These are phyloP conservation scores for Melocanna baccifera DNA, from an alignment of 176 grass and related monocot species.

Conservation along the genomic window DNA sequence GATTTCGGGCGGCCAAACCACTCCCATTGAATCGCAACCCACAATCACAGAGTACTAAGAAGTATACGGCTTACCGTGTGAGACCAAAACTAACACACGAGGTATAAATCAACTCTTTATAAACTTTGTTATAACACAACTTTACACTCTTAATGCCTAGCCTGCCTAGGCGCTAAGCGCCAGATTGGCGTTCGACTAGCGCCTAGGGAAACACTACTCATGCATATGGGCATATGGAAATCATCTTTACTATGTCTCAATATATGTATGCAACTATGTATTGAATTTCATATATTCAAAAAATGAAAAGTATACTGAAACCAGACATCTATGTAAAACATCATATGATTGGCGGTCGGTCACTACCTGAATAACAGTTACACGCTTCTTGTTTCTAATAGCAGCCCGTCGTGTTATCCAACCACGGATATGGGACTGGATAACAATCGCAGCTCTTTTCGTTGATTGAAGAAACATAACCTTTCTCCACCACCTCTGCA, in stretches of 20 bases:
- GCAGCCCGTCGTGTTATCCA: conserved; percentile 37
- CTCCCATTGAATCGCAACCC: too few species aligned
- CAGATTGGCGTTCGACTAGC: too few species aligned
- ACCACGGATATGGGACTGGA: conserved; percentile 49
- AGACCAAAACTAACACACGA: too few species aligned
- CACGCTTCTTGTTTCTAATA: conserved; percentile 27
- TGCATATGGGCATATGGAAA: neutral
- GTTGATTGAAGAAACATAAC: conserved; percentile 43
- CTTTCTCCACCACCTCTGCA: conserved; percentile 72
- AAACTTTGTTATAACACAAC: too few species aligned
- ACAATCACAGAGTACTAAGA: too few species aligned
- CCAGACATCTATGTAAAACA: conserved; percentile 1
- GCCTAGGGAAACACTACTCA: too few species aligned
- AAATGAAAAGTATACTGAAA: neutral
- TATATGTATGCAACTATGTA: neutral
- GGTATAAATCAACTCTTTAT: too few species aligned
- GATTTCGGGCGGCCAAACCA: too few species aligned
- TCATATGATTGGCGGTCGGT: neutral
- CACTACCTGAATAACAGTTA: conserved; percentile 49
- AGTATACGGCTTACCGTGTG: too few species aligned
- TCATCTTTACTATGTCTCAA: neutral
- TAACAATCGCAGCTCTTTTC: conserved; percentile 41
- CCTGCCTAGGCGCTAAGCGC: too few species aligned
- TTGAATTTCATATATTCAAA: neutral
- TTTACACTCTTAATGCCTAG: too few species aligned